phyloP scores from a whole-genome alignment of 2,329 filamentous ascomycete species.

The Raffaelea deltoideospora region DNA sequence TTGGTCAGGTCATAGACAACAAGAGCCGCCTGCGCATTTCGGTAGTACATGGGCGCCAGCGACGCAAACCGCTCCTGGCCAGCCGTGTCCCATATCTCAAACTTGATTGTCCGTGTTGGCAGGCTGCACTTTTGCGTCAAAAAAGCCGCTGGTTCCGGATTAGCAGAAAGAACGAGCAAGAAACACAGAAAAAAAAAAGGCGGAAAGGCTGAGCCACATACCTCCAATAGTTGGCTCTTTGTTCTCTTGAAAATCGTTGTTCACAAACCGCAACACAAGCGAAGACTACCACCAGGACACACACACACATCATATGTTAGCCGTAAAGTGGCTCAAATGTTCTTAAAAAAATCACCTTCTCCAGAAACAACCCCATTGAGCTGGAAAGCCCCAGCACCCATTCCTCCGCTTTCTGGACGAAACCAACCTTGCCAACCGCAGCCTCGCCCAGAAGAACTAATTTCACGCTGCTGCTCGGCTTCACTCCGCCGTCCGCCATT shows the following conservation, averaged over 20 bases:
- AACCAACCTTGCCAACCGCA: slow-evolving; percentile 83
- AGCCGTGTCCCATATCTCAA: slow-evolving; percentile 96
- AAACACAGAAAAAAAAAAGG: slow-evolving; percentile 2
- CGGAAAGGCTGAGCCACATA: slow-evolving; percentile 26
- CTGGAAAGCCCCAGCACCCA: too few species aligned
- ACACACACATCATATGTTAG: neutral
- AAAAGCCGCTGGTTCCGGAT: slow-evolving; percentile 58
- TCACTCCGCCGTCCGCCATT: slow-evolving; percentile 60
- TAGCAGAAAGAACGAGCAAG: neutral
- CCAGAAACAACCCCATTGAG: too few species aligned
- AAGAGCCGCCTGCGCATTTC: slow-evolving; percentile 92
- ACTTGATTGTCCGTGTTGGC: slow-evolving; percentile 80
- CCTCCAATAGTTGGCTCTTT: slow-evolving; percentile 98
- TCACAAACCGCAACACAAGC: slow-evolving; percentile 93
- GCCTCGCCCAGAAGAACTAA: slow-evolving; percentile 94
- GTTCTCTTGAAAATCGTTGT: slow-evolving; percentile 99
- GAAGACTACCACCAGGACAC: slow-evolving; percentile 53
- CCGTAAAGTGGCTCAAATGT: too few species aligned
- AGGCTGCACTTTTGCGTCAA: slow-evolving; percentile 97
- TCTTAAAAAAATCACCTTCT: too few species aligned
- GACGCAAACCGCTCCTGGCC: slow-evolving; percentile 96
- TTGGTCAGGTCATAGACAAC: slow-evolving; percentile 99
- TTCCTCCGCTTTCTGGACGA: neutral
- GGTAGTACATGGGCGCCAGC: slow-evolving; percentile 98
- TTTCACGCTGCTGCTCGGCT: slow-evolving; percentile 99